A percentile compares a stretch with the other conserved stretches of the same genome.
phyloP scores from a whole-genome alignment of 2,329 filamentous ascomycete genomes.

The Curvularia hawaiiensis region DNA sequence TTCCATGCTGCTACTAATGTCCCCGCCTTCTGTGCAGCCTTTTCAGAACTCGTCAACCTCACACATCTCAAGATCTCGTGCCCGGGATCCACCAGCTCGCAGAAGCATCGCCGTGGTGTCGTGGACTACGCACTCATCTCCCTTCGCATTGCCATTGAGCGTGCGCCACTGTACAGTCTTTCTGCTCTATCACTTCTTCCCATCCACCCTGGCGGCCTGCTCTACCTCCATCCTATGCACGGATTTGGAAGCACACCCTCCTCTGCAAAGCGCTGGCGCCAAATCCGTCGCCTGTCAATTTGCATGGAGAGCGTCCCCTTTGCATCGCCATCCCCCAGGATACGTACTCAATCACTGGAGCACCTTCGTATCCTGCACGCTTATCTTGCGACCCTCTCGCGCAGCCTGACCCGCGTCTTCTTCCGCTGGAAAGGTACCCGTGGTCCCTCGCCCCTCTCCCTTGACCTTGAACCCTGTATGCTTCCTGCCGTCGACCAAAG shows the following conservation, averaged over 20 bases:
- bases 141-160: slow-evolving; percentile 80
- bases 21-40: slow-evolving; percentile 77
- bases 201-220: slow-evolving; percentile 75
- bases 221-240: slow-evolving; percentile 75
- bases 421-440: slow-evolving; percentile 78
- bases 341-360: slow-evolving; percentile 69
- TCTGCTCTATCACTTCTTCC: slow-evolving; percentile 72
- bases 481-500: slow-evolving; percentile 53
- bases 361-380: slow-evolving; percentile 70
- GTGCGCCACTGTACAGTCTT: slow-evolving; percentile 68
- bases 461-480: slow-evolving; percentile 73
- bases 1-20: slow-evolving; percentile 92
- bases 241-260: slow-evolving; percentile 77
- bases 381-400: slow-evolving; percentile 74
- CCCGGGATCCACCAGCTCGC: slow-evolving; percentile 68
- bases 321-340: slow-evolving; percentile 57
- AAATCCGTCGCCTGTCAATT: slow-evolving; percentile 76
- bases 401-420: slow-evolving; percentile 69
- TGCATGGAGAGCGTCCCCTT: slow-evolving; percentile 72
- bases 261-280: slow-evolving; percentile 74
- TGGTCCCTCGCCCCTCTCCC: slow-evolving; percentile 74
- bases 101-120: slow-evolving; percentile 74
- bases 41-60: slow-evolving; percentile 71
- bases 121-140: slow-evolving; percentile 92
- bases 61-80: slow-evolving; percentile 77